Evolutionary conservation across 768 basidiomycete genomes (phyloP).

Genomic region (Kwoniella mangroviensis): DNA sequence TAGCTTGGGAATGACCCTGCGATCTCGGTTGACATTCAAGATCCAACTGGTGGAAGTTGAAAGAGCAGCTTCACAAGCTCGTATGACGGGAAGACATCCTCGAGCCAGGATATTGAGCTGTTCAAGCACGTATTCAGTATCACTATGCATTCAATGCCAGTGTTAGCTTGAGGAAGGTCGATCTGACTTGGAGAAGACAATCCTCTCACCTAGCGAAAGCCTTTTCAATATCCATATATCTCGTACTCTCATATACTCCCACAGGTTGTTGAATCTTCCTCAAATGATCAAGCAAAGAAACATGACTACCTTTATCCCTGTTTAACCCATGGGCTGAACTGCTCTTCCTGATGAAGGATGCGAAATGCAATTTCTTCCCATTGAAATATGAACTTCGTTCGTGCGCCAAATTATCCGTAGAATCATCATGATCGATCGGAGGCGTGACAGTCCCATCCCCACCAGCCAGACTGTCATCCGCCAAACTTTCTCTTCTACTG

Average conservation of each 20-base stretch:
- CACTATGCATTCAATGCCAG: conserved; percentile 25
- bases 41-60: conserved; percentile 36
- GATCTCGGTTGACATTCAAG: conserved; percentile 31
- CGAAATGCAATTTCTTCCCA: conserved; percentile 28
- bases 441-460: conserved; percentile 19
- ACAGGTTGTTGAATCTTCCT: conserved; percentile 52
- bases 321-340: conserved; percentile 27
- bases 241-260: conserved; percentile 52
- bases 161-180: neutral
- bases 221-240: conserved; percentile 54
- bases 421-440: conserved; percentile 23
- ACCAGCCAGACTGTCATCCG: conserved; percentile 1
- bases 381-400: conserved; percentile 20
- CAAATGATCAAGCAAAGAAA: conserved; percentile 48
- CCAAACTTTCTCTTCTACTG: conserved; percentile 12
- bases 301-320: conserved; percentile 36
- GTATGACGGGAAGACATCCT: conserved; percentile 38
- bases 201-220: conserved; percentile 32
- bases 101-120: conserved; percentile 49
- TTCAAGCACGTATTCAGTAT: conserved; percentile 41
- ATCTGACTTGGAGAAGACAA: conserved; percentile 3
- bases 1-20: conserved; percentile 24
- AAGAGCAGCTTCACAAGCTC: conserved; percentile 29
- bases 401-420: conserved; percentile 12
- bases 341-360: conserved; percentile 20